phyloP scores from a whole-genome alignment of 2,329 filamentous ascomycete species.

The Cordyceps tenuipes region DNA sequence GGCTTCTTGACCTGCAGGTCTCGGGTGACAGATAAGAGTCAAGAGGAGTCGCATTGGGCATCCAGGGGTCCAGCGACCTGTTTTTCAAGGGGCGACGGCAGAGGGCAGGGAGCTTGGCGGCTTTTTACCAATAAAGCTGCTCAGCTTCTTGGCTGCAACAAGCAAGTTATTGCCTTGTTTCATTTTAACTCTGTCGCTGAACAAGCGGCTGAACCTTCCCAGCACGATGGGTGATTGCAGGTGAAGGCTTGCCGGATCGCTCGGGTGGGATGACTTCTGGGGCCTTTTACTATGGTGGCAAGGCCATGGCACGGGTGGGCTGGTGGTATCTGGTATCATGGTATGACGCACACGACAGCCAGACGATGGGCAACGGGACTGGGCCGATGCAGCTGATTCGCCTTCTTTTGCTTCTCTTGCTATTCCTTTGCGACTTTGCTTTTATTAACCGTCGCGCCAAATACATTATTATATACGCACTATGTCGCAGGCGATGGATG shows the following conservation, averaged over 20 bases:
- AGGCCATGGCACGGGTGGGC: neutral
- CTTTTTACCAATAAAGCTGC: neutral
- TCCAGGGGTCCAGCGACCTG: neutral
- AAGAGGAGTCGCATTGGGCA: neutral
- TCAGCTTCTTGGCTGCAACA: neutral
- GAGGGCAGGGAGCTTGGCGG: neutral
- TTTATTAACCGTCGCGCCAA: neutral
- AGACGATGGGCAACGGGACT: neutral
- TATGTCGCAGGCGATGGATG: no score
- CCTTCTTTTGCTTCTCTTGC: no score
- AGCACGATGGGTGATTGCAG: neutral
- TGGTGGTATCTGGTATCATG: neutral
- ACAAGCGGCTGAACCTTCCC: no score
- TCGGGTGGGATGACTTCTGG: neutral
- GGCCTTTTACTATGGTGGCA: neutral
- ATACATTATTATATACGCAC: neutral
- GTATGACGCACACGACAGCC: conserved; percentile 8
- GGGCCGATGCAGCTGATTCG: neutral
- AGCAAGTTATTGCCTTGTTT: neutral
- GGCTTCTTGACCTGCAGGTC: neutral
- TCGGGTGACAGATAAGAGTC: conserved; percentile 8
- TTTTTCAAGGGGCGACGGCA: neutral
- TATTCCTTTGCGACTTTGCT: neutral
- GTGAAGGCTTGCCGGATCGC: conserved; percentile 3
- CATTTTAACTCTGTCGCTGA: no score